These are phyloP conservation scores for Zarea fungicola DNA, from an alignment of 2,329 filamentous ascomycete genomes.

Conservation along the genomic window DNA sequence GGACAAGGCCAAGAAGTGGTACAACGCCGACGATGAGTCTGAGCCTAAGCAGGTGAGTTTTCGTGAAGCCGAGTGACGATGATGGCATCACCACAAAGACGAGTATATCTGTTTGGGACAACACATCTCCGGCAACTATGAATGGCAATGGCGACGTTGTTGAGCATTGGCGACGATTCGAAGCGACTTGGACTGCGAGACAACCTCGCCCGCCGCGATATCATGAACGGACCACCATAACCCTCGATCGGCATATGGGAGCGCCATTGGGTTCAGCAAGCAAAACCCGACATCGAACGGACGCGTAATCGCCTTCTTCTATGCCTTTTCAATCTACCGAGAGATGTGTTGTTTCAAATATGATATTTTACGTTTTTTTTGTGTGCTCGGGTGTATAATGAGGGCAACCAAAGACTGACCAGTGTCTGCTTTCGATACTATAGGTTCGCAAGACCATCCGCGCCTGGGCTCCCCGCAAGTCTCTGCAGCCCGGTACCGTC, in stretches of 20 bases:
- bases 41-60: slow-evolving; percentile 89
- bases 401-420: slow-evolving; percentile 5
- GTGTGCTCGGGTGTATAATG: slow-evolving; percentile 2
- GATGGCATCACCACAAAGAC: slow-evolving; percentile 11
- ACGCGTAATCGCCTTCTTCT: slow-evolving; percentile 1
- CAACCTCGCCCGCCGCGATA: neutral
- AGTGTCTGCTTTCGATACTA: slow-evolving; percentile 24
- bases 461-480: slow-evolving; percentile 78
- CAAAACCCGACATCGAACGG: neutral
- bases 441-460: slow-evolving; percentile 94
- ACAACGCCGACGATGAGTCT: slow-evolving; percentile 88
- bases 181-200: neutral
- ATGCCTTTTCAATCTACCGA: neutral
- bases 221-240: neutral
- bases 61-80: slow-evolving; percentile 9
- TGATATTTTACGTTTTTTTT: slow-evolving; percentile 8
- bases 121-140: neutral
- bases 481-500: slow-evolving; percentile 89
- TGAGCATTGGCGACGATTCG: slow-evolving; percentile 9
- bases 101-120: neutral
- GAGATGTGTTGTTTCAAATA: slow-evolving; percentile 8
- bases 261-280: neutral
- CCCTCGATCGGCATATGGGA: neutral
- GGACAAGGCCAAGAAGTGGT: slow-evolving; percentile 98
- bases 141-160: slow-evolving; percentile 4